Evolutionary conservation across 139 green algal genomes (phyloP), one percentile per base, ranked within the genome.

Genomic region (Zygnema circumcarinatum): DNA sequence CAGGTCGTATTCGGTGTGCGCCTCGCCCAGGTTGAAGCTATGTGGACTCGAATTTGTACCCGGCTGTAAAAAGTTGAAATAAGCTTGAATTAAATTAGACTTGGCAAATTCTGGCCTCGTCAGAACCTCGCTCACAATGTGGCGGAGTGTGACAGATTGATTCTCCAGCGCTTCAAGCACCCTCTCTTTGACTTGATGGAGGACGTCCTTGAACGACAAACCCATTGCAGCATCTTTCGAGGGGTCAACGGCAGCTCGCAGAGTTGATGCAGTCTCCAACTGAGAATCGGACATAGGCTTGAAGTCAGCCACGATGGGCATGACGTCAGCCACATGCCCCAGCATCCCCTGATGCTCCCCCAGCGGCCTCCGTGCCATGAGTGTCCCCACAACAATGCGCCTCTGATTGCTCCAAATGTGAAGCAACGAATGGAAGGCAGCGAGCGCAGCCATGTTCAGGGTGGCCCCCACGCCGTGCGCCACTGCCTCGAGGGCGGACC

Each of bases 331-430:
- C 25, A 86, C 67, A 25, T 81, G 80, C 16, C 80, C 80, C 2
- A 86, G 39, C 80, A 86, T 81, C 7, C 42, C 11, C 53, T 86
- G 80, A 69, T 81, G 80, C 54, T 39, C 42, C 25, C 33, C 36
- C 3, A 86, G 31, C 67, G 67, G 80, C 33, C 80, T 36, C 31
- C 80, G n/a, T 32, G 80, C 80, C 38, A 86, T 20, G 0, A 81
- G 54, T 38, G 67, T 81, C 20, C 42, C 80, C 2, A 86, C 0
- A 38, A 81, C 31, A 38, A 86, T 81, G 29, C 42, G 67, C 25
- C 67, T 36, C 80, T 86, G 80, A 69, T 81, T 38, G 52, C 25
- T 86, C 80, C 80, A 81, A 38, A 81, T 68, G 54, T 86, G 80
- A 31, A 86, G 80, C 54, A 86, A 35, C 20, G 54, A 16, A 38